A percentile compares a stretch with the other conserved stretches of the same genome.
phyloP scores from a whole-genome alignment of 1,139 yeast genomes.

The Geotrichum klebahnii region DNA sequence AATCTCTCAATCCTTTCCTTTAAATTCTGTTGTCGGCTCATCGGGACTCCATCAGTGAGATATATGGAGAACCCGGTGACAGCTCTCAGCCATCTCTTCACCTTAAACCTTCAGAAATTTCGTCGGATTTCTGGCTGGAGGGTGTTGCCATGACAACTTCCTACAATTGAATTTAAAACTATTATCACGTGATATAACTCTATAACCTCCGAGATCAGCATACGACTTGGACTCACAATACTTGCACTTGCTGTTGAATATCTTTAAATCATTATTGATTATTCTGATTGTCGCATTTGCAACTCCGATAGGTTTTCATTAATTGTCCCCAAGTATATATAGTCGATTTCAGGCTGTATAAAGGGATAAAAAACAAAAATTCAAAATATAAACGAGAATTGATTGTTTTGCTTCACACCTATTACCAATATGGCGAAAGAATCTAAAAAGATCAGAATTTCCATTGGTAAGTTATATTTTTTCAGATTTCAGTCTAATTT shows the following conservation, averaged over 20 bases:
- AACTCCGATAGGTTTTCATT: background rate
- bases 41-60: too few relatives aligned
- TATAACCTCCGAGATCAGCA: too few relatives aligned
- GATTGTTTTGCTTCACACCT: background rate
- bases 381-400: too few relatives aligned
- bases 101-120: background rate
- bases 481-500: background rate
- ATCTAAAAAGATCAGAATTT: constrained; percentile 18
- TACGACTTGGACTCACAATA: background rate
- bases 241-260: background rate
- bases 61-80: background rate
- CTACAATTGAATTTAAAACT: background rate
- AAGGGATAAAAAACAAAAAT: background rate
- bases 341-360: background rate
- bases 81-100: background rate
- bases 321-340: background rate
- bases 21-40: too few relatives aligned
- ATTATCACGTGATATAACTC: too few relatives aligned
- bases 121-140: background rate
- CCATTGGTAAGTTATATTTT: constrained; percentile 21
- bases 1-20: too few relatives aligned
- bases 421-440: background rate
- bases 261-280: background rate
- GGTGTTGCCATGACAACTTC: constrained; percentile 16
- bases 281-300: constrained; percentile 5